Conservation (phyloP, 1,139 yeast genomes). For the Diutina sp. region DNA sequence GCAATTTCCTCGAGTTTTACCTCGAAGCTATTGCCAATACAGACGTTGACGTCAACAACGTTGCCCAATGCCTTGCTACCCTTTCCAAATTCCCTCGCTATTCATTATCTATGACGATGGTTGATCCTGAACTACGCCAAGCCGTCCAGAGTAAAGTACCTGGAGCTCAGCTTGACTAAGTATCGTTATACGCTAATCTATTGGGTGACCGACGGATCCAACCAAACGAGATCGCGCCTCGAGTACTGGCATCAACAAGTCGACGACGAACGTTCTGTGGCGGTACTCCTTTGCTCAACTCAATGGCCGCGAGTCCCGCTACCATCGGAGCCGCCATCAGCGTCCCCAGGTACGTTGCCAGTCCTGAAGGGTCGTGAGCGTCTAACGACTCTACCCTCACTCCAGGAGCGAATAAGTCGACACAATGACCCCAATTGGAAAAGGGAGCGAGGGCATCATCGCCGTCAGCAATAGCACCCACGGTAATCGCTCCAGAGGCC, state of each 20-base stretch:
- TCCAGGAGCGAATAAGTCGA: slow-evolving; percentile 76
- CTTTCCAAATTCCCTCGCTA: not conserved
- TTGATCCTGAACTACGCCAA: not conserved
- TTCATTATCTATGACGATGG: not conserved
- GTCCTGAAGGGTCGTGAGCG: slow-evolving; percentile 8
- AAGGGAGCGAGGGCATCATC: slow-evolving; percentile 59
- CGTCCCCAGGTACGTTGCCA: slow-evolving; percentile 59
- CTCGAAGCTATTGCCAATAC: slow-evolving; percentile 28
- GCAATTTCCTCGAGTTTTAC: slow-evolving; percentile 39
- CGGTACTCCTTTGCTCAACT: slow-evolving; percentile 47
- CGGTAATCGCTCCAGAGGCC: slow-evolving; percentile 58
- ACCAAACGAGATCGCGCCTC: slow-evolving; percentile 9
- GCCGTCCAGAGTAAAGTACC: not conserved
- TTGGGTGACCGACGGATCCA: slow-evolving; percentile 35
- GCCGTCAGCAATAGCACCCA: slow-evolving; percentile 75
- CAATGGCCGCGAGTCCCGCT: slow-evolving; percentile 58
- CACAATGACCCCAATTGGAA: slow-evolving; percentile 84
- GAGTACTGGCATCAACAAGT: slow-evolving; percentile 16
- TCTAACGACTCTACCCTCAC: slow-evolving; percentile 42
- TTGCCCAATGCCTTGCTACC: not conserved
- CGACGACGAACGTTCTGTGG: slow-evolving; percentile 24
- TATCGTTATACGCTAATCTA: slow-evolving; percentile 24
- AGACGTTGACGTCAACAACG: not conserved
- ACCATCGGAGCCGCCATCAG: slow-evolving; percentile 83
- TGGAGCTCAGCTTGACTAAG: not conserved